A percentile compares a stretch with the other conserved stretches of the same genome.
Evolutionary conservation across 2,329 filamentous ascomycete species (phyloP).

Genomic region (Trichoderma oligosporum): DNA sequence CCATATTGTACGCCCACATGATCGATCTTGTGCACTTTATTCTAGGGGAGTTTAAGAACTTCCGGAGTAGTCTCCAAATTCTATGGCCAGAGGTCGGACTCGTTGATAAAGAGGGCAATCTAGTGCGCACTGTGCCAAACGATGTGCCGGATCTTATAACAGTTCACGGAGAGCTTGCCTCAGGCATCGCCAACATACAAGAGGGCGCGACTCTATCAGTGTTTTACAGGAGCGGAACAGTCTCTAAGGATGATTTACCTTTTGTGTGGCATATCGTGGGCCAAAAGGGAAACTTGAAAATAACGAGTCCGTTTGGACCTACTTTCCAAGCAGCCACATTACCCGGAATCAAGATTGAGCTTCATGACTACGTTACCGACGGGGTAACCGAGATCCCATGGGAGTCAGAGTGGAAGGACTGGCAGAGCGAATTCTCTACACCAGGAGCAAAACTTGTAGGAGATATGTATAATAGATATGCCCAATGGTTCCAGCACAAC

Average conservation of each 20-base stretch:
- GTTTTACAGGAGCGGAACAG: not conserved
- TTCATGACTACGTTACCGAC: not conserved
- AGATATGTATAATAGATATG: slow-evolving; percentile 10
- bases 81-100: slow-evolving; percentile 3
- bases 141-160: not conserved
- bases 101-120: not conserved
- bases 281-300: not conserved
- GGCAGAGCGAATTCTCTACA: not conserved
- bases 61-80: not conserved
- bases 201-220: not conserved
- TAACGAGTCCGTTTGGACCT: not conserved
- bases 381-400: not conserved
- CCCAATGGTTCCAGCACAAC: not conserved
- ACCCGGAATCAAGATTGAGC: not conserved
- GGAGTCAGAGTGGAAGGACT: slow-evolving; percentile 7
- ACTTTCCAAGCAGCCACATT: not conserved
- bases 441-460: not conserved
- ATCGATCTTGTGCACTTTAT: slow-evolving; percentile 10
- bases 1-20: slow-evolving; percentile 10
- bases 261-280: slow-evolving; percentile 7
- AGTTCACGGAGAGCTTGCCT: slow-evolving; percentile 3
- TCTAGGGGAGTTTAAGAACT: not conserved
- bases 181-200: slow-evolving; percentile 2
- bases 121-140: not conserved
- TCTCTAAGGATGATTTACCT: not conserved